A percentile compares a stretch with the other conserved stretches of the same genome.
Conservation (phyloP, 2,329 filamentous ascomycete genomes). For the Cercospora zeina region DNA sequence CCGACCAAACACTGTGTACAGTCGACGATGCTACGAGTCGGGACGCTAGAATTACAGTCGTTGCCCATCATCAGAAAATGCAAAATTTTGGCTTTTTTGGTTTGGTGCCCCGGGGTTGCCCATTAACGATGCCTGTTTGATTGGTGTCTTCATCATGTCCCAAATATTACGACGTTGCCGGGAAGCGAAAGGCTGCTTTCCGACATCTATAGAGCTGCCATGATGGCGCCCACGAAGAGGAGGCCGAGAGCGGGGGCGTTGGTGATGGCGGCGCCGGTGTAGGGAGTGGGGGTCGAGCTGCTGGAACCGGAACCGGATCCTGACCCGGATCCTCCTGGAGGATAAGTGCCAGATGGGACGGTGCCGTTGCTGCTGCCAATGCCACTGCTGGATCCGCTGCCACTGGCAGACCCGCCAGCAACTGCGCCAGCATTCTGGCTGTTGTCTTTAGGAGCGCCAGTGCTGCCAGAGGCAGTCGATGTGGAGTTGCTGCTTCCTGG, state of each 20-base stretch:
- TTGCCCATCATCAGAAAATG: too few species aligned
- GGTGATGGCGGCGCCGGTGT: constrained; percentile 11
- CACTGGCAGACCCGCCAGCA: constrained; percentile 2
- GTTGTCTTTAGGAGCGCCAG: constrained; percentile 10
- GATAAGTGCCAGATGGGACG: neutral
- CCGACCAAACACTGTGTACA: neutral
- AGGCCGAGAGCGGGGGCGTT: constrained; percentile 14
- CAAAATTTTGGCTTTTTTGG: neutral
- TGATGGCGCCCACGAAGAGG: constrained; percentile 13
- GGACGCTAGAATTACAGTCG: too few species aligned
- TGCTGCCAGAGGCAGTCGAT: neutral
- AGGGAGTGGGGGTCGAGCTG: neutral
- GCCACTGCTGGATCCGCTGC: neutral
- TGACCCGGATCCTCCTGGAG: neutral
- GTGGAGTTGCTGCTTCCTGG: neutral
- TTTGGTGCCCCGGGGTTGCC: neutral
- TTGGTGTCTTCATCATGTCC: neutral
- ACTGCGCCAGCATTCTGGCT: constrained; percentile 12
- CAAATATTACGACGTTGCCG: neutral
- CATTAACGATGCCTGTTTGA: neutral
- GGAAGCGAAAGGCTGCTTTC: neutral
- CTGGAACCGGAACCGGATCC: neutral
- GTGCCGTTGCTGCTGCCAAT: neutral
- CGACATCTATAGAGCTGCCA: constrained; percentile 5
- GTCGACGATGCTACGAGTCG: too few species aligned